A percentile compares a stretch with the other conserved stretches of the same genome.
phyloP scores from a whole-genome alignment of 192 early-diverging fungal genomes.

The Lobulomyces angularis region DNA sequence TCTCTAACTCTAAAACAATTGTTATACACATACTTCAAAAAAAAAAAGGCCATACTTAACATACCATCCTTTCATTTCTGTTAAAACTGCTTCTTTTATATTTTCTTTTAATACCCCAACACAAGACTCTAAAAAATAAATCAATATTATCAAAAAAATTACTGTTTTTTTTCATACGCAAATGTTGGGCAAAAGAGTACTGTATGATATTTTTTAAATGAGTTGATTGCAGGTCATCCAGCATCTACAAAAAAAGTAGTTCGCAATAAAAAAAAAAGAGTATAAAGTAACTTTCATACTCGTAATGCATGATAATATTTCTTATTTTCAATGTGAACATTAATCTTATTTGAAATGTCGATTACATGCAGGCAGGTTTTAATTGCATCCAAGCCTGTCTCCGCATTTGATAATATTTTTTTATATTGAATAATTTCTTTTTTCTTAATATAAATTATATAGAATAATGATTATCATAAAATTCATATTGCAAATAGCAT shows the following conservation, averaged over 20 bases:
- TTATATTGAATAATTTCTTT: constrained; percentile 60
- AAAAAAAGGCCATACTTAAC: constrained; percentile 40
- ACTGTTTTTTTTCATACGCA: constrained; percentile 37
- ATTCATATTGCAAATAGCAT: neutral
- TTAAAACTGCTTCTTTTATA: constrained; percentile 70
- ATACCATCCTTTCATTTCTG: constrained; percentile 87
- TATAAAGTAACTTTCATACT: constrained; percentile 22
- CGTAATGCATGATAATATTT: constrained; percentile 89
- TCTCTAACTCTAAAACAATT: constrained; percentile 53
- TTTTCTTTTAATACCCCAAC: constrained; percentile 82
- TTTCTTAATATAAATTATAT: constrained; percentile 43
- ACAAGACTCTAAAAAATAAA: constrained; percentile 46
- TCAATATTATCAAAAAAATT: constrained; percentile 2
- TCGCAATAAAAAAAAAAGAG: neutral
- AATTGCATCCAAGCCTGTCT: constrained; percentile 66
- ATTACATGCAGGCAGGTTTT: constrained; percentile 74
- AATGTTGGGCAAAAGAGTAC: constrained; percentile 72
- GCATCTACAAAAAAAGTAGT: constrained; percentile 40
- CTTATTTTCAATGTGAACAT: constrained; percentile 58
- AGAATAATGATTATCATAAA: constrained; percentile 2
- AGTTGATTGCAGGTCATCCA: constrained; percentile 63
- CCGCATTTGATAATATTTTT: constrained; percentile 75
- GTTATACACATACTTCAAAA: neutral
- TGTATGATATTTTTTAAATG: constrained; percentile 61
- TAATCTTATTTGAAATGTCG: constrained; percentile 74